These are phyloP conservation scores for Penstemon eatonii DNA, from an alignment of 257 asterid species.

Conservation along the genomic window DNA sequence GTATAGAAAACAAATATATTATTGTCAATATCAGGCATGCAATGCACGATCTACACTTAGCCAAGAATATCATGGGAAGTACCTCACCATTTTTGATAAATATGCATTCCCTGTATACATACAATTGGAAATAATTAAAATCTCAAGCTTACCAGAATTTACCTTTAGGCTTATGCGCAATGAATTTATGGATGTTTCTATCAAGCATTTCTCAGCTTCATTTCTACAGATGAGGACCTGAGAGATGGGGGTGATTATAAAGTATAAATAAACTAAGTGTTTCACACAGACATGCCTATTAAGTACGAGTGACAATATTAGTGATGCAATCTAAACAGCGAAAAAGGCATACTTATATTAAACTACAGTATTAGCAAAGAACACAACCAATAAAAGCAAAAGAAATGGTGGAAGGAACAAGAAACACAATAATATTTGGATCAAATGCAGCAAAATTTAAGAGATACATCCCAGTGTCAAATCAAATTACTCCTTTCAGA, in stretches of 20 bases:
- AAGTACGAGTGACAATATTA: conserved; percentile 8
- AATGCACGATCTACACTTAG: conserved; percentile 6
- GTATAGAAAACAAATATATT: too few relatives aligned
- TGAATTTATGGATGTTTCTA: conserved; percentile 96
- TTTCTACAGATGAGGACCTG: conserved; percentile 93
- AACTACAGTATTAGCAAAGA: conserved; percentile 10
- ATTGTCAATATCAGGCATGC: background rate
- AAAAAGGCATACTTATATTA: conserved; percentile 4
- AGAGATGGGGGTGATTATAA: conserved; percentile 29
- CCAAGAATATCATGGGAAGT: conserved; percentile 11
- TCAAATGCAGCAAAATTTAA: background rate
- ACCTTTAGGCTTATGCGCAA: conserved; percentile 97
- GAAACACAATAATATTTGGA: background rate
- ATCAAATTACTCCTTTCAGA: background rate
- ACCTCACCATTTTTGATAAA: background rate
- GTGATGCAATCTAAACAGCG: conserved; percentile 3
- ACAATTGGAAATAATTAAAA: conserved; percentile 17
- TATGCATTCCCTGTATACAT: conserved; percentile 18
- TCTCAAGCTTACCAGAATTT: conserved; percentile 29
- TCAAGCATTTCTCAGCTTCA: conserved; percentile 97
- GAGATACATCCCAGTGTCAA: conserved; percentile 4
- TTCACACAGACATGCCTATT: conserved; percentile 13
- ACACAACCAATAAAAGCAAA: background rate
- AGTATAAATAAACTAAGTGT: conserved; percentile 16
- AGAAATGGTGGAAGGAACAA: conserved; percentile 10